Percentiles rank a stretch among this genome's conserved stretches.
These are phyloP conservation scores for Stemphylium vesicarium DNA, from an alignment of 2,329 filamentous ascomycete genomes.

Conservation along the genomic window DNA sequence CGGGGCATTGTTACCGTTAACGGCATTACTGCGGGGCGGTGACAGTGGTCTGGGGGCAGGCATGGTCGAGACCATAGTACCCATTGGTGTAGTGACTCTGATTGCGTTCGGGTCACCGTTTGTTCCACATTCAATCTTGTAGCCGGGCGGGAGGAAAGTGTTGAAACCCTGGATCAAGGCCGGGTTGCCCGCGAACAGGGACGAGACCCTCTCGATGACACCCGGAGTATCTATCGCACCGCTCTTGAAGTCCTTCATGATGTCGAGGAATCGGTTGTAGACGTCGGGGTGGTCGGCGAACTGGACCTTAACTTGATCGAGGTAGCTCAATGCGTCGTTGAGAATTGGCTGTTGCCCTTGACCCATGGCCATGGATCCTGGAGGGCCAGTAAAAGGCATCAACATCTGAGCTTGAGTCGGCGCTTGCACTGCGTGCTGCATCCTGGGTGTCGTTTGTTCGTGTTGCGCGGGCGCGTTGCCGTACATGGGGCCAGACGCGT, in stretches of 20 bases:
- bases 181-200: slow-evolving; percentile 93
- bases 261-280: slow-evolving; percentile 95
- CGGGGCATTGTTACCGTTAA: slow-evolving; percentile 62
- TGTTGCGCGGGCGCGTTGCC: slow-evolving; percentile 71
- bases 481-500: slow-evolving; percentile 69
- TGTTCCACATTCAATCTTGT: slow-evolving; percentile 93
- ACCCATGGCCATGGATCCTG: slow-evolving; percentile 64
- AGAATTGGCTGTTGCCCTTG: slow-evolving; percentile 87
- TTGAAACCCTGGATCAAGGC: slow-evolving; percentile 98
- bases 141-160: slow-evolving; percentile 93
- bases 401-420: slow-evolving; percentile 60
- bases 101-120: slow-evolving; percentile 96
- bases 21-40: slow-evolving; percentile 55
- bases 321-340: slow-evolving; percentile 88
- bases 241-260: slow-evolving; percentile 99
- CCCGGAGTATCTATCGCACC: slow-evolving; percentile 98
- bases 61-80: slow-evolving; percentile 93
- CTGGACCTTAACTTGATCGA: slow-evolving; percentile 98
- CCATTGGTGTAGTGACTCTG: slow-evolving; percentile 94
- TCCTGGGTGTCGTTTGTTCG: slow-evolving; percentile 59
- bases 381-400: slow-evolving; percentile 55
- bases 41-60: slow-evolving; percentile 58
- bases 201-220: slow-evolving; percentile 95
- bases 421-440: slow-evolving; percentile 67
- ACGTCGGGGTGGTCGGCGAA: slow-evolving; percentile 97